Conservation (phyloP, 768 basidiomycete species). For the Mycena sanguinolenta region DNA sequence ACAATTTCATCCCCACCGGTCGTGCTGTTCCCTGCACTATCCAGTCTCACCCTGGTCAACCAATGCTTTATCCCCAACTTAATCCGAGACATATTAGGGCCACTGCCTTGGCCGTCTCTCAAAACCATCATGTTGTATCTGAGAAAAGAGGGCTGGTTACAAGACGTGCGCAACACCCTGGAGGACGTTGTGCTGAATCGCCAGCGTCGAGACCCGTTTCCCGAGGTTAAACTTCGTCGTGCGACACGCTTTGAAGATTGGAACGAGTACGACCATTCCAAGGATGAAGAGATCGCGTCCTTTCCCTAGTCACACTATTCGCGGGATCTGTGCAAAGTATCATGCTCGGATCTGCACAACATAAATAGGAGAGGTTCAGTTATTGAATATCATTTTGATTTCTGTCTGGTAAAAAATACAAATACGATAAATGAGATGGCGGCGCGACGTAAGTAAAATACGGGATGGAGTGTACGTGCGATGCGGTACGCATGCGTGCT, state of each 20-base stretch:
- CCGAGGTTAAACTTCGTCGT: background rate
- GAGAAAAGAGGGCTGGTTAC: background rate
- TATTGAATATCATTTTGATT: constrained; percentile 2
- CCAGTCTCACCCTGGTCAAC: background rate
- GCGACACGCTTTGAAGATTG: background rate
- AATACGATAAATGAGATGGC: background rate
- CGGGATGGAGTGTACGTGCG: background rate
- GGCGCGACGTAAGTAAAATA: background rate
- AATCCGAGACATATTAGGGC: background rate
- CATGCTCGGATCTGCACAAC: no score
- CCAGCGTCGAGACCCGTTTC: background rate
- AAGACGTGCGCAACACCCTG: background rate
- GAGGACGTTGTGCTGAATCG: background rate
- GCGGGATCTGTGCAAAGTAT: no score
- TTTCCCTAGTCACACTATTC: no score
- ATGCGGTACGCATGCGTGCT: background rate
- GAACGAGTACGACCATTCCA: background rate
- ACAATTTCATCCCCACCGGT: background rate
- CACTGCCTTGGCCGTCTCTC: background rate
- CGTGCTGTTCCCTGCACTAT: background rate
- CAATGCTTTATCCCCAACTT: background rate
- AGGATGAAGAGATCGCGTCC: no score
- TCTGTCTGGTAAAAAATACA: constrained; percentile 3
- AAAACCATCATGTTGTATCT: background rate
- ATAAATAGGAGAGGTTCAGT: background rate